These are phyloP conservation scores for Penicillium sp. DNA, from an alignment of 2,329 filamentous ascomycete species.

Conservation along the genomic window DNA sequence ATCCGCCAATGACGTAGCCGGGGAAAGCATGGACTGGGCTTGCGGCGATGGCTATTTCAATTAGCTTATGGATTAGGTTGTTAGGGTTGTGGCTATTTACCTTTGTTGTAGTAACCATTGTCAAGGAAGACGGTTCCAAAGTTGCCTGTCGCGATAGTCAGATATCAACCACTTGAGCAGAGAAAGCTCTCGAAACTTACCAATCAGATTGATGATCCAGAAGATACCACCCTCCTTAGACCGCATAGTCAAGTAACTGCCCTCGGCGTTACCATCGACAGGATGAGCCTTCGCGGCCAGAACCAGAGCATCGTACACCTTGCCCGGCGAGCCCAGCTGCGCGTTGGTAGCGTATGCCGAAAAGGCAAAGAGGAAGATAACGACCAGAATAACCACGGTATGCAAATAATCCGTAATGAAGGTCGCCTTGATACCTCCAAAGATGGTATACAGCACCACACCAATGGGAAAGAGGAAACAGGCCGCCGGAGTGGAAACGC, in stretches of 20 bases:
- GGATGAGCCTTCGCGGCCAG: constrained; percentile 66
- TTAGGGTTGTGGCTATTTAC: constrained; percentile 4
- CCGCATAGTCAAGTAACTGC: constrained; percentile 82
- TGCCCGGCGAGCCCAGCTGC: constrained; percentile 66
- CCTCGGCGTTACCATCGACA: constrained; percentile 71
- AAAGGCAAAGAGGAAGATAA: constrained; percentile 80
- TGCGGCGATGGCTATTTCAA: constrained; percentile 67
- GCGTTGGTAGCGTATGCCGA: constrained; percentile 72
- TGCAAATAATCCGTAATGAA: constrained; percentile 84
- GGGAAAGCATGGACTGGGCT: constrained; percentile 79
- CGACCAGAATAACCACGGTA: constrained; percentile 67
- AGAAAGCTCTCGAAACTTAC: constrained; percentile 58
- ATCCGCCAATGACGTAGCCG: constrained; percentile 79
- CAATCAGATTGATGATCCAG: constrained; percentile 85
- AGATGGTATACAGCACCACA: constrained; percentile 73
- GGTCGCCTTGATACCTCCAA: constrained; percentile 76
- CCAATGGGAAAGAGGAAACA: constrained; percentile 79
- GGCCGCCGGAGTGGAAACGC: constrained; percentile 71
- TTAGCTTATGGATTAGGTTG: not conserved
- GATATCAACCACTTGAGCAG: not conserved
- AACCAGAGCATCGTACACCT: constrained; percentile 73
- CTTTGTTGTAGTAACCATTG: constrained; percentile 84
- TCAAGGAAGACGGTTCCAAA: constrained; percentile 71
- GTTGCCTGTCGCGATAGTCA: constrained; percentile 21
- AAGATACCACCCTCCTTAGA: constrained; percentile 78